phyloP scores from a whole-genome alignment of 805 yeast genomes.

The Kazachstania bromeliacearum region DNA sequence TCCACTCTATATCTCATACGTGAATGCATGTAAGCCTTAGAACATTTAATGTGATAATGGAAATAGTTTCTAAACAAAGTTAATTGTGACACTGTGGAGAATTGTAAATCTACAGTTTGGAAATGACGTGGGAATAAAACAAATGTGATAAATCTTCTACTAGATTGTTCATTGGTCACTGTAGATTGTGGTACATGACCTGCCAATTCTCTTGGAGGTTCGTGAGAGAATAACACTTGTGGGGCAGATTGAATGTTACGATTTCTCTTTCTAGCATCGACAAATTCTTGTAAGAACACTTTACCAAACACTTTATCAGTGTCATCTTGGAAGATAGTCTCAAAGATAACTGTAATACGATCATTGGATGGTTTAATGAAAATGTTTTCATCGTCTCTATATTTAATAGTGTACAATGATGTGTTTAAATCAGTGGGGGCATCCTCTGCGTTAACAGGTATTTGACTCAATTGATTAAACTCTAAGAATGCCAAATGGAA shows the following conservation, averaged over 20 bases:
- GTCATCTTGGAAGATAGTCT: conserved; percentile 91
- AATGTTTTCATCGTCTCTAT: conserved; percentile 89
- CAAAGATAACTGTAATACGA: conserved; percentile 92
- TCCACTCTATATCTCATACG: conserved; percentile 95
- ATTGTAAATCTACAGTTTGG: conserved; percentile 42
- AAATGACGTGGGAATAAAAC: conserved; percentile 85
- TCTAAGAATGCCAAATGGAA: conserved; percentile 77
- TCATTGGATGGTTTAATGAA: conserved; percentile 88
- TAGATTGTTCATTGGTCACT: conserved; percentile 32
- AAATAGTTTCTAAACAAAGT: conserved; percentile 91
- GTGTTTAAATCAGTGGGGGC: conserved; percentile 14
- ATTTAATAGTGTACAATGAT: conserved; percentile 42
- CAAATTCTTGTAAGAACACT: conserved; percentile 86
- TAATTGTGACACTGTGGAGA: conserved; percentile 62
- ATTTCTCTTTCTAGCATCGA: conserved; percentile 87
- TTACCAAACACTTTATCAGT: conserved; percentile 88
- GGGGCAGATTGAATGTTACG: conserved; percentile 97
- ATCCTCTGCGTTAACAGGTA: conserved; percentile 21
- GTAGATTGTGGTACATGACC: conserved; percentile 5
- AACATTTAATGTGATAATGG: conserved; percentile 97
- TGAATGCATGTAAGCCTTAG: conserved; percentile 96
- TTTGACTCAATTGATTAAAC: conserved; percentile 54
- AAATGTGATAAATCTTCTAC: conserved; percentile 44
- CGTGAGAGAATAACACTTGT: conserved; percentile 88
- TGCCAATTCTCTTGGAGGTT: conserved; percentile 85